phyloP scores from a whole-genome alignment of 257 asterid species.

The Solanum chmielewskii region DNA sequence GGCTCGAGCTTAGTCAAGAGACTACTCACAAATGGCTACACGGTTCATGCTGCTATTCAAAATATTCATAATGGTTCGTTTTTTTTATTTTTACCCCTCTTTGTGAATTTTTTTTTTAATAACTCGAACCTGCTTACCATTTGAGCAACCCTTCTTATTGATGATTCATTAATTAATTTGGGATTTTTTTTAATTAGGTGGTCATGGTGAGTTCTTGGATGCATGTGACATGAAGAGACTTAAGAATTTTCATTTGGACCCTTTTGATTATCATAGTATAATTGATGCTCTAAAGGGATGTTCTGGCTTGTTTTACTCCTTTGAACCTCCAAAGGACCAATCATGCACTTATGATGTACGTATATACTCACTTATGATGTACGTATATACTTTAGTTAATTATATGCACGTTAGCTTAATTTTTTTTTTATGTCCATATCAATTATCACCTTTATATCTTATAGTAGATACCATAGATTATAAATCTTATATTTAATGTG shows the following conservation, averaged over 20 bases:
- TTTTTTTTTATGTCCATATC: not conserved
- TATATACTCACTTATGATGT: slow-evolving; percentile 51
- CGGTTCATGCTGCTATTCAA: slow-evolving; percentile 80
- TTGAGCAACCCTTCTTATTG: not conserved
- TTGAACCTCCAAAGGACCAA: slow-evolving; percentile 63
- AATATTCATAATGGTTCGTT: slow-evolving; percentile 16
- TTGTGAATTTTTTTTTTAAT: not conserved
- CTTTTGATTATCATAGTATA: slow-evolving; percentile 82
- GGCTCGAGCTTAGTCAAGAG: slow-evolving; percentile 65
- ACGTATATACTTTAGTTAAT: slow-evolving; percentile 4
- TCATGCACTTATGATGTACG: slow-evolving; percentile 48
- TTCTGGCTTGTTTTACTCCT: slow-evolving; percentile 69
- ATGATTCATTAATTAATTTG: not conserved
- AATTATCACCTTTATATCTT: not conserved
- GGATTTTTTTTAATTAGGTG: not conserved
- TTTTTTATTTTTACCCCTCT: not conserved
- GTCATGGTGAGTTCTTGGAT: slow-evolving; percentile 26
- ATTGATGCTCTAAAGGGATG: slow-evolving; percentile 79
- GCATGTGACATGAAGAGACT: slow-evolving; percentile 16
- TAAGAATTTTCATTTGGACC: slow-evolving; percentile 57
- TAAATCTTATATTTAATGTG: not conserved
- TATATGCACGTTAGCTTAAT: not conserved
- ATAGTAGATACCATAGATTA: not conserved
- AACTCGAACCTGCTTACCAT: not conserved
- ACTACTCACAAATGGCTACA: slow-evolving; percentile 62